These are phyloP conservation scores for Prunus salicina DNA, from an alignment of 306 rosid species.

Conservation along the genomic window DNA sequence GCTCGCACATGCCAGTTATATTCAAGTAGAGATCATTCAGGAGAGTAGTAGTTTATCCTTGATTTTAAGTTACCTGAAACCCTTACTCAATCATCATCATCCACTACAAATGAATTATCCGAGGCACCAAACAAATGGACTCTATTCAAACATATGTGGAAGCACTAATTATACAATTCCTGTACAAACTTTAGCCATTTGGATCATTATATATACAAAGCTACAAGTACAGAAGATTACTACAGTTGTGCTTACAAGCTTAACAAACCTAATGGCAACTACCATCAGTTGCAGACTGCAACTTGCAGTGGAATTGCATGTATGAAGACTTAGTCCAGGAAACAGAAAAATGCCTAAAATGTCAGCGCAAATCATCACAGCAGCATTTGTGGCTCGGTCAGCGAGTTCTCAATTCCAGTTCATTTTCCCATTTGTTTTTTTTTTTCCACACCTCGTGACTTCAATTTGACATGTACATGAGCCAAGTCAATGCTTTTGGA, in stretches of 20 bases:
- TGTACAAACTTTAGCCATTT: conserved; percentile 11
- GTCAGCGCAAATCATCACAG: background rate
- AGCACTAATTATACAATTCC: conserved; percentile 6
- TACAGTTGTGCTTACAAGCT: conserved; percentile 7
- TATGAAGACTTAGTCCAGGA: conserved; percentile 1
- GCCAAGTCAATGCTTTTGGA: conserved; percentile 4
- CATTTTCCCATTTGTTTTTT: background rate
- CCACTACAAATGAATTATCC: background rate
- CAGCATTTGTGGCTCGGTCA: background rate
- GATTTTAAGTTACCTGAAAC: background rate
- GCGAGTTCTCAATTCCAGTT: background rate
- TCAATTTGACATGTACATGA: background rate
- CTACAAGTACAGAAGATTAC: background rate
- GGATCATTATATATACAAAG: conserved; percentile 4
- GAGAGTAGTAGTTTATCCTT: background rate
- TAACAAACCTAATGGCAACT: background rate
- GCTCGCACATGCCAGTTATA: background rate
- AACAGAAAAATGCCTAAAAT: background rate
- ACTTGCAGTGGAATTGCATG: background rate
- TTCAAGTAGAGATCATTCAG: background rate
- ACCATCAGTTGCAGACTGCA: background rate
- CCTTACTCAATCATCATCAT: background rate
- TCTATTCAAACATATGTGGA: background rate
- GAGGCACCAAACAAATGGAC: background rate
- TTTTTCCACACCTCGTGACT: background rate